Base-by-base conservation (phyloP, 768 basidiomycete genomes). In the Termitomyces sp. region DNA sequence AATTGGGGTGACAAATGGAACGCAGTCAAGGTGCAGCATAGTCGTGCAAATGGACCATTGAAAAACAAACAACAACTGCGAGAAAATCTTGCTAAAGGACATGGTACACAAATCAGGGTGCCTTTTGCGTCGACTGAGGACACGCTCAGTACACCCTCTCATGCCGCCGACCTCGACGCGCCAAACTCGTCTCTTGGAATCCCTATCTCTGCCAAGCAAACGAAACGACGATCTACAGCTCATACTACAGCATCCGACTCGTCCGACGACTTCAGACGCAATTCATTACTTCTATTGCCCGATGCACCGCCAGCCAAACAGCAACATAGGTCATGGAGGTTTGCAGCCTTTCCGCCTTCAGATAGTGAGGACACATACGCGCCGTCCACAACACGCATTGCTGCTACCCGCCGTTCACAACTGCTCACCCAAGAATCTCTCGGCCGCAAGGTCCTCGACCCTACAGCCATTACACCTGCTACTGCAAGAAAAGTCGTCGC, bases 1-100 rank as follows among this genome's bases (percentile, higher is more conserved):
- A 87, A 81, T 64, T 95, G 92, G 91, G 81, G 76, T 30, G 86
- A 83, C 30, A 92, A 92, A 68, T 95, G 93, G 93, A 73, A 73
- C 34, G 74, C 74, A 59, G 83, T 89, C 52, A 93, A 87, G 72
- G 65, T 65, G 34, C 80, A 82, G 60, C 66, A 82, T 59, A 75
- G 73, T 12, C 75, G 78, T 43, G 26, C 44, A 44, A 45, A 9
- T 53, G 54, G n/a, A 24, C 34, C 38, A 32, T 55, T 21, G 2
- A 35, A 44, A 21, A 24, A 26, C 22, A 38, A 45, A 9, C 45
- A 38, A 41, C 50, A 21, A 19, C 55, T 49, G 32, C 26, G 19
- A 44, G 19, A 19, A 43, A 50, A 56, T 12, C 37, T 55, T 43
- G 19, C 42, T 19, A 34, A 45, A 47, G 38, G 50, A 55, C 60